Evolutionary conservation across 305 asterid species (phyloP), one percentile per base, ranked within the genome.

Genomic region (Solanum hybrid): DNA sequence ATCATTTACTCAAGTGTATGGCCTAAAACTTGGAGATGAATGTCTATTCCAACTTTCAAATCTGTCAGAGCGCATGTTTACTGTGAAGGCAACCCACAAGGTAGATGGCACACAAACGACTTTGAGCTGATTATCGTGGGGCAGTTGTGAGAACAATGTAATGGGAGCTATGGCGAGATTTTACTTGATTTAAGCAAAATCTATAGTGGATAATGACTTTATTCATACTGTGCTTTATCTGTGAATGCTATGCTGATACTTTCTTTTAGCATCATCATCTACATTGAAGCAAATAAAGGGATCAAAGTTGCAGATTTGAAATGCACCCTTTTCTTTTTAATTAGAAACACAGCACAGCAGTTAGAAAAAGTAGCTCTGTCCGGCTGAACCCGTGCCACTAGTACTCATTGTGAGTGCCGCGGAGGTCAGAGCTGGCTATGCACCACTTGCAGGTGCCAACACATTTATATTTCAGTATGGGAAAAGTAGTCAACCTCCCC

Each of bases 11-110:
- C 29, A 39, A 24, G 38, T 36, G 11, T 33, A 90, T 89, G 78
- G 77, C 17, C 51, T 89, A 75, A 82, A 37, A 12, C n/a, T 79
- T 6, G 92, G 92, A 61, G 92, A 92, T 80, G 39, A 41, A 3
- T 87, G 89, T 87, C 57, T 27, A 70, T 12, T 92, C n/a, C 24
- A 27, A 80, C 89, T 85, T 78, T 87, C 51, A 70, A 31, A 88
- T 86, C 12, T 3, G 76, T 22, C 13, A 27, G 31, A 88, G 31
- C 68, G 45, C 33, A 31, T 88, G 45, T 91, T 86, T 51, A 65
- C 11, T 5, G 90, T 91, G 20, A 15, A 26, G 10, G 17, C 79
- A 22, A 27, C 32, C 27, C 88, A 65, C 81, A 61, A 39, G 83
- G 34, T 38, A 41, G 90, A 57, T 83, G 87, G 1, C 26, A 82